Evolutionary conservation across 2,329 filamentous ascomycete genomes (phyloP), one percentile per base, ranked within the genome.

Genomic region (Bipolaris victoriae): DNA sequence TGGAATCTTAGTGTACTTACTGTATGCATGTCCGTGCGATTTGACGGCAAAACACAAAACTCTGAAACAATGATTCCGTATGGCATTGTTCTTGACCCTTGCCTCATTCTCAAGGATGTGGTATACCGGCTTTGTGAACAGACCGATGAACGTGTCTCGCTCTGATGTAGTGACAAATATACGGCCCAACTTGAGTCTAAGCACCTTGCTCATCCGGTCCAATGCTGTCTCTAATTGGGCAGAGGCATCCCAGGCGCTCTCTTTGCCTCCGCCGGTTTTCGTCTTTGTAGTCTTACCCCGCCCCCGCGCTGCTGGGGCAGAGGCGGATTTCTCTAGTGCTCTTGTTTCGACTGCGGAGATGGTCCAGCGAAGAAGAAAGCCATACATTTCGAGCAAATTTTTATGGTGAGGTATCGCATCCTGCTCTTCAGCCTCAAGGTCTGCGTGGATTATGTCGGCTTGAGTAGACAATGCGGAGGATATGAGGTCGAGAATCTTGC

Each of bases 131-230:
- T 95, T 86, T 0, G 95, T 98, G 66, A 99, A 90, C 0, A 99
- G 83, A 52, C 90, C 88, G 60, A 99, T 90, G 69, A 99, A 97
- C 0, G 92, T 97, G 72, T 99, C 95, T 60, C 94, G 86, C 78
- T 99, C 95, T 46, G 94, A 96, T 0, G 95, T 99, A 0, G 95
- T 99, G 60, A 98, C 79, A 73, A 99, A 99, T 60, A 99, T 94
- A 72, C 91, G 92, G 66, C 90, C 87, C 48, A 99, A 83, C 79
- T 97, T 97, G 72, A 97, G 80, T 77, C 92, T 96, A 77, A 99
- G 83, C 47, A 97, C 92, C 76, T 96, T 97, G 80, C 91, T 94
- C 92, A 99, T 98, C 29, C 89, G 88, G 69, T 97, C 93, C 60
- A 99, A 85, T 1, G 94, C 92, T 10, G 86, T 87, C 76, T 97